Evolutionary conservation across 176 grass and related monocot species (phyloP).

Genomic region (Raddia distichophylla): DNA sequence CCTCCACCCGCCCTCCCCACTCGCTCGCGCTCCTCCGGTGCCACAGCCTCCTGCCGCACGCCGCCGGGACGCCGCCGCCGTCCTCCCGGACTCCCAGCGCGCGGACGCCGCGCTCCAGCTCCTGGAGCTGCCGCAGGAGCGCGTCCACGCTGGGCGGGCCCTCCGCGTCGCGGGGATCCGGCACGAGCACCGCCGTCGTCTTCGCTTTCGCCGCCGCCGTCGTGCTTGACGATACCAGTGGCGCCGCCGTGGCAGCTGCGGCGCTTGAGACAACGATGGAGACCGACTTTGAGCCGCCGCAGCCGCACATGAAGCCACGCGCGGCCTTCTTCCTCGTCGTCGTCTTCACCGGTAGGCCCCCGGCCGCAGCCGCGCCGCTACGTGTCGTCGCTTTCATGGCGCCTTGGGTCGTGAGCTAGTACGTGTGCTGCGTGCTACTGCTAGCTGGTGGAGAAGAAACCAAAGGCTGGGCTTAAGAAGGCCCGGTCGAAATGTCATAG

Average conservation of each 20-base stretch:
- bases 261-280: conserved; percentile 16
- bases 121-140: conserved; percentile 55
- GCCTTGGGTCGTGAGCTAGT: not conserved
- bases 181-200: not conserved
- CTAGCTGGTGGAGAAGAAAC: not conserved
- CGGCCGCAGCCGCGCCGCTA: conserved; percentile 25
- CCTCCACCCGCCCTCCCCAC: conserved; percentile 45
- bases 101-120: conserved; percentile 65
- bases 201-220: not conserved
- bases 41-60: not conserved
- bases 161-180: not conserved
- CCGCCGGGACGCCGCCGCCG: not conserved
- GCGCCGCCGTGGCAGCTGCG: conserved; percentile 24
- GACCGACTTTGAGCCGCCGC: conserved; percentile 50
- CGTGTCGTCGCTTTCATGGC: conserved; percentile 51
- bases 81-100: conserved; percentile 25
- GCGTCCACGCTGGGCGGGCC: conserved; percentile 50
- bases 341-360: conserved; percentile 7
- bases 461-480: conserved; percentile 18
- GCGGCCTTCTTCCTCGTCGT: conserved; percentile 11
- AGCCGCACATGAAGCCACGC: conserved; percentile 59
- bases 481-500: not conserved
- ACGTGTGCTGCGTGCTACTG: not conserved
- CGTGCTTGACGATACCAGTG: not conserved
- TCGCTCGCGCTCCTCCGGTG: conserved; percentile 18